Evolutionary conservation across 75 land plant genomes (phyloP), one percentile per base, ranked within the genome.

Genomic region (Ceratopteris richardii): DNA sequence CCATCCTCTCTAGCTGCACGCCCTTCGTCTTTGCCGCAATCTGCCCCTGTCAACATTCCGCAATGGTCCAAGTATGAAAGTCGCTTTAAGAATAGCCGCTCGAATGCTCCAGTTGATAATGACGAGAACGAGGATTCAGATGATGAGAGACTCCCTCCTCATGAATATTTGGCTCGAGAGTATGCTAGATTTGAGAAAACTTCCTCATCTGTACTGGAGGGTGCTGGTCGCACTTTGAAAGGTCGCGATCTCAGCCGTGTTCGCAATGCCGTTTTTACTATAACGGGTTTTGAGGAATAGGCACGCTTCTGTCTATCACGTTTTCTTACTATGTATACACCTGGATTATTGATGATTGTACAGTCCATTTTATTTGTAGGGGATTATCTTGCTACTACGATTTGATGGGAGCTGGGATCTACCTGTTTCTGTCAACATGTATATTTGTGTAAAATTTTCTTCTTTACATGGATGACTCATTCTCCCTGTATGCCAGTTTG

Each of bases 11-110:
- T 14, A 6, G 3, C 4, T 5, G 50, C 17, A 14, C 22, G 22
- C 3, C 13, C 22, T 46, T 14, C 50, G 5, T 4, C 50, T 5
- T 2, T 46, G 18, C 54, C 54, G 3, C 78, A 72, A 0, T 85
- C 95, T 44, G 73, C 84, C 46, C 95, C 95, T 47, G 72, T 89
- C 26, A 78, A 80, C 54, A 75, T 89, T 0, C 95, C 95, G 19
- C 82, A 83, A 62, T 86, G 87, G 87, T 69, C 84, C 28, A 80
- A 77, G 64, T 9, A 4, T 3, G 37, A 33, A 33, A n/a, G n/a
- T n/a, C 37, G 37, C 37, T 4, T 3, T 4, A 3, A 33, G 3
- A 9, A 33, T 33, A 33, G 7, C 9, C 37, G 37, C 37, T 9
- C 37, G 3, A 3, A 9, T 4, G 37, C 9, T 4, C 37, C 3